phyloP scores from a whole-genome alignment of 306 rosid species.

The Ormosia emarginata region DNA sequence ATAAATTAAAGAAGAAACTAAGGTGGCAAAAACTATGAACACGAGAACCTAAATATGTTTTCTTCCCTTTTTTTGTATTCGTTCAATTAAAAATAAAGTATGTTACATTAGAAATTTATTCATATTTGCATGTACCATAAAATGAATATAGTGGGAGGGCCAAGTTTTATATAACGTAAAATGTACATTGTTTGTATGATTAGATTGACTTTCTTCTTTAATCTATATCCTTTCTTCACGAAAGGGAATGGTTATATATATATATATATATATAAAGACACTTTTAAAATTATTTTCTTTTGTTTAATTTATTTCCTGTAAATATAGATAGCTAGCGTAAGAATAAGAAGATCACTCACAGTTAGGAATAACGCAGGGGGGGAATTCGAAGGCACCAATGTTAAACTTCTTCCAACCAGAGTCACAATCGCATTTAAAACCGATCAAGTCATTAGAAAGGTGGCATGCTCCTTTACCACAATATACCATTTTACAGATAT shows the following conservation, averaged over 20 bases:
- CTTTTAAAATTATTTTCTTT: not conserved
- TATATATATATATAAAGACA: not conserved
- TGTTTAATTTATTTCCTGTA: not conserved
- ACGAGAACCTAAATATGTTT: not conserved
- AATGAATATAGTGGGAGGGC: too few species aligned
- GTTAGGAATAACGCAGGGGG: slow-evolving; percentile 31
- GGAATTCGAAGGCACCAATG: not conserved
- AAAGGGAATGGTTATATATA: not conserved
- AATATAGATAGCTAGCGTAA: not conserved
- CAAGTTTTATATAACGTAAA: too few species aligned
- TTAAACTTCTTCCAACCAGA: slow-evolving; percentile 31
- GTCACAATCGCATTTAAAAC: slow-evolving; percentile 29
- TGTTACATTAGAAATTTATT: not conserved
- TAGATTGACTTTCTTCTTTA: not conserved
- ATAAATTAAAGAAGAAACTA: not conserved
- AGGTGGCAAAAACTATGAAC: not conserved
- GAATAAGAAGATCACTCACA: slow-evolving; percentile 17
- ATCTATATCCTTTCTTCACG: not conserved
- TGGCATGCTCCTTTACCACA: slow-evolving; percentile 46
- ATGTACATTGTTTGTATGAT: too few species aligned
- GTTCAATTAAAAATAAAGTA: not conserved
- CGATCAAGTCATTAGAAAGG: not conserved
- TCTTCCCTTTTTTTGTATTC: not conserved
- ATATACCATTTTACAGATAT: not conserved
- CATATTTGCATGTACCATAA: not conserved